Base-by-base conservation (phyloP, 768 basidiomycete genomes). In the Gautieria morchelliformis region DNA sequence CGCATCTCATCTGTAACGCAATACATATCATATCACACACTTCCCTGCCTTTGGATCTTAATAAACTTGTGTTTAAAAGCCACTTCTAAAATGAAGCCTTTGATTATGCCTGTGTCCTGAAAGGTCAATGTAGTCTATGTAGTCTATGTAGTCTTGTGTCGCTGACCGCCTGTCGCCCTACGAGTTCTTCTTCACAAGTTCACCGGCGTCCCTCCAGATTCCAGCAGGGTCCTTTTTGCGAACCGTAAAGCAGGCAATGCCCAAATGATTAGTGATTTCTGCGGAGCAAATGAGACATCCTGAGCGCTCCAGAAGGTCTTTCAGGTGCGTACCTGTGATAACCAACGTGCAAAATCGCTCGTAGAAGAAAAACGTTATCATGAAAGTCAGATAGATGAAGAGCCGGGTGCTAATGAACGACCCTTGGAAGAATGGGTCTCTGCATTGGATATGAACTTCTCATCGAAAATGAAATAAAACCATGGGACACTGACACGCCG, bases 241-340 rank as follows among this genome's bases (percentile, higher is more conserved):
- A 46, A 96, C 93, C 15, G 89, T 92, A 66, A 96, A 93, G 73
- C 93, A 97, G 1, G 92, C 95, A 63, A 96, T 92, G 12, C 95
- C 95, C 60, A 95, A 78, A 70, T 86, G 87, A 59, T 93, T 81
- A 57, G 92, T 95, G 70, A 97, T 91, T 62, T 93, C 87, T 59
- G 30, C 35, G 4, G 35, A 5, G 10, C 35, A 37, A 37, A 37
- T 37, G 35, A 37, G 35, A 37, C 35, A 4, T 37, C 35, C 35
- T 37, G 8, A 37, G 35, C 35, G 10, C 9, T 37, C 35, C 35
- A 15, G 20, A 10, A 49, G 37, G 10, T 8, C 7, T 42, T 17
- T 11, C 8, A 55, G 12, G 27, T 15, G 44, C 45, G 20, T 20
- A 57, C 56, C 56, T 49, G 70, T 71, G 63, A 94, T 92, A 56